These are phyloP conservation scores for Penicillium ochrochloron DNA, from an alignment of 495 filamentous ascomycete species.

Conservation along the genomic window DNA sequence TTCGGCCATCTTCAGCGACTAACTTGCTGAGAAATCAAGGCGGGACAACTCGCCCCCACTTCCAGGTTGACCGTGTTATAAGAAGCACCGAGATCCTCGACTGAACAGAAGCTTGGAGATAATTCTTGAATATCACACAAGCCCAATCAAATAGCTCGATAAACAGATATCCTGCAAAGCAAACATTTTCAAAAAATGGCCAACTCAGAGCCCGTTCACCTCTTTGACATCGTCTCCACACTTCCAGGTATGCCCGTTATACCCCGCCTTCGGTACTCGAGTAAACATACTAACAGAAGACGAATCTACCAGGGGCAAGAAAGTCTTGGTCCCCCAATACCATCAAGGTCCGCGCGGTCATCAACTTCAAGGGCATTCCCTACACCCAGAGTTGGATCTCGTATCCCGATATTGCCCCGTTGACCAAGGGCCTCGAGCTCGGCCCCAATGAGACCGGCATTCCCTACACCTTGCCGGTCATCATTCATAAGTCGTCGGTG, in stretches of 20 bases:
- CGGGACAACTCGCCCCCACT: conserved; percentile 4
- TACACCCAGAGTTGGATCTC: conserved; percentile 49
- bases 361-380: conserved; percentile 48
- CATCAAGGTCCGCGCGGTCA: conserved; percentile 40
- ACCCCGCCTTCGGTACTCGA: background rate
- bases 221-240: conserved; percentile 44
- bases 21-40: conserved; percentile 20
- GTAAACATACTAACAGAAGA: background rate
- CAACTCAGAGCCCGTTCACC: conserved; percentile 37
- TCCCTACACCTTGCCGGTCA: conserved; percentile 47
- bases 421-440: conserved; percentile 34
- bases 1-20: too few relatives aligned
- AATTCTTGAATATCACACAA: background rate
- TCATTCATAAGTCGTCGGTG: conserved; percentile 36
- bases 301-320: conserved; percentile 27
- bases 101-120: background rate
- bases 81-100: conserved; percentile 1
- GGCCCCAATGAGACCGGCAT: conserved; percentile 26
- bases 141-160: background rate
- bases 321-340: conserved; percentile 51
- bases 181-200: conserved; percentile 31
- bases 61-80: background rate
- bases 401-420: conserved; percentile 46
- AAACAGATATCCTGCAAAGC: background rate
- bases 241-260: conserved; percentile 35